Base-by-base conservation (phyloP, 2,329 filamentous ascomycete genomes). In the Pseudogymnoascus sp. region DNA sequence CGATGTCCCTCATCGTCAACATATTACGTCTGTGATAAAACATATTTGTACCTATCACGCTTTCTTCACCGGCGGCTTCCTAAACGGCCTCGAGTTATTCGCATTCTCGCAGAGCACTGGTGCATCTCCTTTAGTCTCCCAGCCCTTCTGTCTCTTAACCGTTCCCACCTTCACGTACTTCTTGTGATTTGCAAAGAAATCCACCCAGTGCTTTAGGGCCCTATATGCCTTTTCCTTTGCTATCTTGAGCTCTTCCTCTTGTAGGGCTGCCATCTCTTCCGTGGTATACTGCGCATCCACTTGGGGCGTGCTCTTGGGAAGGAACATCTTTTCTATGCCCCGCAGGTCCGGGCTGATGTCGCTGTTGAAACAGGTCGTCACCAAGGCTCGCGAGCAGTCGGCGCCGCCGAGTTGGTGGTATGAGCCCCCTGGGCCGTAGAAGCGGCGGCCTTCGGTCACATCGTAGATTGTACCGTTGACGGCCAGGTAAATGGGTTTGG, bases 381-480 rank as follows among this genome's bases (percentile, higher is more conserved):
- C 85, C 73, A 91, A 99, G 18, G 86, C 90, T 56, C 94, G 86
- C 12, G 88, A 84, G 33, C 92, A 92, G 74, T 99, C 94, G 63
- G 81, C 80, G 62, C 92, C 94, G 0, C 91, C 83, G 73, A 99
- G 96, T 75, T 88, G 86, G 68, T 85, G 80, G 78, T 99, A 99
- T 35, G 84, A 84, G 3, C 92, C 94, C 26, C 90, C 91, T 0
- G 92, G 86, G 0, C 89, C 89, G 76, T 94, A 94, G 74, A 88
- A 77, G 72, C 80, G 73, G 66, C 82, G 78, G 59, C 84, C 85
- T 28, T 79, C 74, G n/a, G 82, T 82, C 38, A 95, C 90, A 73
- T 95, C 90, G 79, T 88, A 94, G 74, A 95, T 89, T 61, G 84
- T 89, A 69, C 88, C 86, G 76, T 94, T 92, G 68, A 99, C 84